Conservation (phyloP, 1,284 basidiomycete genomes). For the Pseudozyma tsukubaensis region DNA sequence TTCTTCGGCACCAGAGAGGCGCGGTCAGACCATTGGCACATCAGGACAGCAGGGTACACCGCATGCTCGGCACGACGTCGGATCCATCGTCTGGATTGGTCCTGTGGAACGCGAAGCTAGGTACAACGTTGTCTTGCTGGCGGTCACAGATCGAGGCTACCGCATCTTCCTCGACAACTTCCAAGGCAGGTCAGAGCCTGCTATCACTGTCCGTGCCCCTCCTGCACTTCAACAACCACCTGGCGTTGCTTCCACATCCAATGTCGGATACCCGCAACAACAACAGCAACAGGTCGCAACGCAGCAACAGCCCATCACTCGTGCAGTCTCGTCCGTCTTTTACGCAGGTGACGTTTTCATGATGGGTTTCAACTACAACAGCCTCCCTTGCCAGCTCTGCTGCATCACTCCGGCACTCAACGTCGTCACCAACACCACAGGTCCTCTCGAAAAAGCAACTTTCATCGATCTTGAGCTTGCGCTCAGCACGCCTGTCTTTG, state of each 20-base stretch:
- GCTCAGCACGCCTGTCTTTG: slow-evolving; percentile 55
- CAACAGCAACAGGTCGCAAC: slow-evolving; percentile 22
- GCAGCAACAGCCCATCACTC: slow-evolving; percentile 28
- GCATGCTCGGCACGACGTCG: slow-evolving; percentile 58
- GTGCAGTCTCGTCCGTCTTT: slow-evolving; percentile 49
- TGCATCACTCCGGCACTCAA: slow-evolving; percentile 46
- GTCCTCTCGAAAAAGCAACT: slow-evolving; percentile 49
- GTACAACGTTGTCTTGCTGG: slow-evolving; percentile 57
- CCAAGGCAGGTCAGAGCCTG: slow-evolving; percentile 54
- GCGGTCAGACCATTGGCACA: slow-evolving; percentile 61
- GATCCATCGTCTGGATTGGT: slow-evolving; percentile 60
- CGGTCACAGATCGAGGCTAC: slow-evolving; percentile 65
- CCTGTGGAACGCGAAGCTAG: slow-evolving; percentile 51
- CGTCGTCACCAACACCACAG: slow-evolving; percentile 29
- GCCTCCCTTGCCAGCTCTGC: slow-evolving; percentile 43
- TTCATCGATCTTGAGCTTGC: slow-evolving; percentile 50
- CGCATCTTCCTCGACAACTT: slow-evolving; percentile 66
- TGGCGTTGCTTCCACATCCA: slow-evolving; percentile 25
- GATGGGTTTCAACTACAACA: slow-evolving; percentile 56
- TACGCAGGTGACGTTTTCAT: slow-evolving; percentile 51
- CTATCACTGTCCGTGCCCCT: slow-evolving; percentile 44
- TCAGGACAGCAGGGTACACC: slow-evolving; percentile 61
- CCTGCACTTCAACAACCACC: slow-evolving; percentile 48
- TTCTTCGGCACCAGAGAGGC: slow-evolving; percentile 57
- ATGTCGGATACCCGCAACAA: slow-evolving; percentile 18